Conservation (phyloP, 2,329 filamentous ascomycete species). For the Fusarium tricinctum region DNA sequence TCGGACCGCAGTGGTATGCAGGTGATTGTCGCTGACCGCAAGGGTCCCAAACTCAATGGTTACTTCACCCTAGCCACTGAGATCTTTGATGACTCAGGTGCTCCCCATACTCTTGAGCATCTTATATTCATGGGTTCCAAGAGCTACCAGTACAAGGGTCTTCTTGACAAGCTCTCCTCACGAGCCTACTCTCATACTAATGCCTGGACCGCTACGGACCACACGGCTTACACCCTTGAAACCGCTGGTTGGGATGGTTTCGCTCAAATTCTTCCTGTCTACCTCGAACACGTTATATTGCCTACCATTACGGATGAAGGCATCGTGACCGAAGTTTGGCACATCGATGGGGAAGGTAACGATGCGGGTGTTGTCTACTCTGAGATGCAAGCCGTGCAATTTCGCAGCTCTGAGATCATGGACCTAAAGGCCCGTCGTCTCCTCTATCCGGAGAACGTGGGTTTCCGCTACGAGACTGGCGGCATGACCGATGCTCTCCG, state of each 20-base stretch:
- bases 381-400: slow-evolving; percentile 97
- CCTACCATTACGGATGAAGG: slow-evolving; percentile 93
- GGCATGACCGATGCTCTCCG: slow-evolving; percentile 95
- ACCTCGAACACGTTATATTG: slow-evolving; percentile 92
- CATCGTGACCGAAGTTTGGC: slow-evolving; percentile 96
- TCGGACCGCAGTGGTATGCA: slow-evolving; percentile 95
- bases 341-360: slow-evolving; percentile 91
- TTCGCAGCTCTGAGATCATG: slow-evolving; percentile 87
- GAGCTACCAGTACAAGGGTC: slow-evolving; percentile 93
- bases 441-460: slow-evolving; percentile 88
- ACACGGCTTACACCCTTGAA: slow-evolving; percentile 95
- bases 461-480: slow-evolving; percentile 98
- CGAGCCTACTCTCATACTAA: slow-evolving; percentile 95
- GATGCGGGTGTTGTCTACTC: slow-evolving; percentile 98
- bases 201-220: slow-evolving; percentile 96
- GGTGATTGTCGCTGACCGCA: slow-evolving; percentile 89
- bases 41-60: slow-evolving; percentile 94
- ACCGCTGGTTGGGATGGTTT: slow-evolving; percentile 98
- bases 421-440: slow-evolving; percentile 83
- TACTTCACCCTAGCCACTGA: slow-evolving; percentile 97
- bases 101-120: slow-evolving; percentile 88
- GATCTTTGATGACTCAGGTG: slow-evolving; percentile 96
- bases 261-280: slow-evolving; percentile 92
- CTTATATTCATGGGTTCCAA: slow-evolving; percentile 91
- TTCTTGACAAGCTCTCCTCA: slow-evolving; percentile 93